Percentiles rank a stretch among this genome's conserved stretches.
phyloP scores from a whole-genome alignment of 306 rosid species.

The Sphenostylis stenocarpa region DNA sequence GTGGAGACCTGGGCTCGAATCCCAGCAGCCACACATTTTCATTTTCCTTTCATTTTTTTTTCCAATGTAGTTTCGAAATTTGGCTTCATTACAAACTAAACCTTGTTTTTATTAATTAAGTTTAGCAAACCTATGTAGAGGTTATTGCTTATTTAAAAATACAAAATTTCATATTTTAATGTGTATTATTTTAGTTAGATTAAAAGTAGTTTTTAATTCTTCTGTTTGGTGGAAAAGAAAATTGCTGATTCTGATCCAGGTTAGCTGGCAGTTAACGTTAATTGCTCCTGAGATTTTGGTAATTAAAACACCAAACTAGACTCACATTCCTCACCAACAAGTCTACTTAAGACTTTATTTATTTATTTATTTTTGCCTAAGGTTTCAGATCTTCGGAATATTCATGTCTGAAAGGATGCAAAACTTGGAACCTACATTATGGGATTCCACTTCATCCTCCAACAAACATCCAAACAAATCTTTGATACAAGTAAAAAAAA shows the following conservation, averaged over 20 bases:
- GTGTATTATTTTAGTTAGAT: too few relatives aligned
- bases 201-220: too few relatives aligned
- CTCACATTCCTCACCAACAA: background rate
- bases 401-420: background rate
- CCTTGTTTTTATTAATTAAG: too few relatives aligned
- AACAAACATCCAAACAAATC: background rate
- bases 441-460: background rate
- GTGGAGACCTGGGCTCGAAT: conserved; percentile 59
- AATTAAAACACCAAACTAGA: background rate
- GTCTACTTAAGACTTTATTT: background rate
- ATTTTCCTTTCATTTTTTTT: too few relatives aligned
- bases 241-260: too few relatives aligned
- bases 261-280: background rate
- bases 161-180: too few relatives aligned
- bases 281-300: background rate
- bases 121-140: too few relatives aligned
- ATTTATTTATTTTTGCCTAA: background rate
- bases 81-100: too few relatives aligned
- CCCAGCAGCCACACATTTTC: conserved; percentile 45
- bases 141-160: too few relatives aligned
- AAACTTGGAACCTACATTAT: background rate
- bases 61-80: too few relatives aligned
- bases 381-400: background rate
- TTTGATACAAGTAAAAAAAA: background rate
- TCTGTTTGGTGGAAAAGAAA: too few relatives aligned